Percentiles rank a stretch among this genome's conserved stretches.
These are phyloP conservation scores for Thelonectria discophora DNA, from an alignment of 2,329 filamentous ascomycete species.

Conservation along the genomic window DNA sequence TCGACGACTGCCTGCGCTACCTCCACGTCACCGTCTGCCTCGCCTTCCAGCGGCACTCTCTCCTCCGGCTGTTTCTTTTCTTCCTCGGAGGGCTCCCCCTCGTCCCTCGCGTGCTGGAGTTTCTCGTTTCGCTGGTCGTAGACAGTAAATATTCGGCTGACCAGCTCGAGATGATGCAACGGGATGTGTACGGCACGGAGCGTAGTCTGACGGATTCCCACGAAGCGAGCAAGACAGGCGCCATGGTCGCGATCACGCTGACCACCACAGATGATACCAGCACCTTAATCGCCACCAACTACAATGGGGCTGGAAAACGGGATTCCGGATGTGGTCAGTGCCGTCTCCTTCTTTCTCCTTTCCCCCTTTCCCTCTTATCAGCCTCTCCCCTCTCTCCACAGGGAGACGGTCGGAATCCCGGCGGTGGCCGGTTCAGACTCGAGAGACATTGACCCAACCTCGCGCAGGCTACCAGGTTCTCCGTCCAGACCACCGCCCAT, in stretches of 20 bases:
- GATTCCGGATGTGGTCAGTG: no score
- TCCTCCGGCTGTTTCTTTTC: not conserved
- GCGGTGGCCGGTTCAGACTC: no score
- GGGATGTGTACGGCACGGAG: not conserved
- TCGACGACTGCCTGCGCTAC: not conserved
- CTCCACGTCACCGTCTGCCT: not conserved
- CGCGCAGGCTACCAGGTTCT: no score
- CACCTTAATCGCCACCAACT: not conserved
- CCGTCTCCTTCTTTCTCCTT: no score
- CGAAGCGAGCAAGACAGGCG: not conserved
- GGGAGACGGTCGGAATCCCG: no score
- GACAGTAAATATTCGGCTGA: not conserved
- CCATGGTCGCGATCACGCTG: not conserved
- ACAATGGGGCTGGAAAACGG: no score
- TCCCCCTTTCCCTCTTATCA: no score
- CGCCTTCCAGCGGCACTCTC: not conserved
- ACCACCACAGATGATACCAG: not conserved
- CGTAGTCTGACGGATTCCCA: not conserved
- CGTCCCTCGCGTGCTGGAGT: not conserved
- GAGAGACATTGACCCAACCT: no score
- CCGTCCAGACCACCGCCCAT: no score
- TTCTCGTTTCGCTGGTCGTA: not conserved
- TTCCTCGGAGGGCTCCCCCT: not conserved
- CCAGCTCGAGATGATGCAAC: not conserved
- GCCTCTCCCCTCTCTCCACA: no score